A percentile compares a stretch with the other conserved stretches of the same genome.
These are phyloP conservation scores for Chaetomium sp. DNA, from an alignment of 2,329 filamentous ascomycete species.

Conservation along the genomic window DNA sequence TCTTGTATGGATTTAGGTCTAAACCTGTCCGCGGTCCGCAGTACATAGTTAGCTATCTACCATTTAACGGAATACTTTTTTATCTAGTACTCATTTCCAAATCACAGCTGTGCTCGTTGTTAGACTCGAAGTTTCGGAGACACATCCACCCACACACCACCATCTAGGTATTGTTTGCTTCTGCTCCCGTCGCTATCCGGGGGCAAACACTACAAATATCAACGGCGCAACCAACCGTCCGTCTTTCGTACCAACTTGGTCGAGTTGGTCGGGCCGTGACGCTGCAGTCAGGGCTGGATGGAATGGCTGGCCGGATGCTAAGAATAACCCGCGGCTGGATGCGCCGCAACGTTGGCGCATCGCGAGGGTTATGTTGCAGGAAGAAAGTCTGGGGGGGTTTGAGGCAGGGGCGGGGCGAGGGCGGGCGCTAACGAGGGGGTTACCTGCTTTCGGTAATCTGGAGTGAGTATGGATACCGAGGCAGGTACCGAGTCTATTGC, in stretches of 20 bases:
- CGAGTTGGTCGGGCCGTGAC: background rate
- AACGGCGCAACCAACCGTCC: background rate
- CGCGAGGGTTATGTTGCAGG: background rate
- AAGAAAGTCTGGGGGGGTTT: background rate
- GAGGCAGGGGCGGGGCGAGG: background rate
- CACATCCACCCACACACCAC: background rate
- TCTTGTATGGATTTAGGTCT: slow-evolving; percentile 7
- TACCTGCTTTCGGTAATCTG: background rate
- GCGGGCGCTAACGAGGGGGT: background rate
- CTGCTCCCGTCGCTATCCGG: background rate
- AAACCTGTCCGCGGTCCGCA: background rate
- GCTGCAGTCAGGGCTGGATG: too few species aligned
- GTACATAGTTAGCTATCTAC: background rate
- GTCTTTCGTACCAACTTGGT: background rate
- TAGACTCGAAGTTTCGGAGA: background rate
- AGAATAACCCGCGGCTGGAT: background rate
- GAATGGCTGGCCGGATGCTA: background rate
- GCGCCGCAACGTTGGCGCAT: slow-evolving; percentile 1
- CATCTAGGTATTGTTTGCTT: background rate
- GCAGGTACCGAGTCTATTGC: background rate
- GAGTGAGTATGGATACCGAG: background rate
- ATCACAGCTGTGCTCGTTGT: background rate
- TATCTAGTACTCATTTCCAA: background rate
- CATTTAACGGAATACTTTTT: background rate
- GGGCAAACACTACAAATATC: background rate